These are phyloP conservation scores for Curvularia lunata DNA, from an alignment of 2,329 filamentous ascomycete species.

Conservation along the genomic window DNA sequence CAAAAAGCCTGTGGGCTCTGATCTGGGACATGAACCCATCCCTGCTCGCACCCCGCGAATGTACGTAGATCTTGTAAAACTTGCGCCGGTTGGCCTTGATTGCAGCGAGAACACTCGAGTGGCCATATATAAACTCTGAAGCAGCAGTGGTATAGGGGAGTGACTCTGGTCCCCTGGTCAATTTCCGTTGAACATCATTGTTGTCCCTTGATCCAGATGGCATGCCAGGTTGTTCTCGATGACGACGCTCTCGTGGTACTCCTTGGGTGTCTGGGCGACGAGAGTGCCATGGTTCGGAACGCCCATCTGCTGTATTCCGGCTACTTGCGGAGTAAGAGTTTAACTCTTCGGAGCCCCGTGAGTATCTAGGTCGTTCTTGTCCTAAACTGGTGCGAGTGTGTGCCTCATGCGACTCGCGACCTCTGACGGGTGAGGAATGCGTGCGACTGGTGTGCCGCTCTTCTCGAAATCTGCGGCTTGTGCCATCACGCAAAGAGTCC, in stretches of 20 bases:
- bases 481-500: slow-evolving; percentile 11
- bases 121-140: slow-evolving; percentile 90
- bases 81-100: slow-evolving; percentile 72
- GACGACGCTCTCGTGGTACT: slow-evolving; percentile 1
- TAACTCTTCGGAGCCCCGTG: not conserved
- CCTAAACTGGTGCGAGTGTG: not conserved
- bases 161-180: slow-evolving; percentile 36
- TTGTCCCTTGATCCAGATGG: not conserved
- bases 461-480: slow-evolving; percentile 9
- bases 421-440: not conserved
- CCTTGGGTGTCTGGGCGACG: slow-evolving; percentile 13
- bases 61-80: slow-evolving; percentile 83
- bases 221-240: not conserved
- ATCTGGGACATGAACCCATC: slow-evolving; percentile 30
- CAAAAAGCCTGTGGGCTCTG: slow-evolving; percentile 26
- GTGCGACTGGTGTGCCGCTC: not conserved
- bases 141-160: slow-evolving; percentile 81
- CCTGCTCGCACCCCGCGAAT: slow-evolving; percentile 32
- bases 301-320: not conserved
- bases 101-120: slow-evolving; percentile 79
- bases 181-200: not conserved
- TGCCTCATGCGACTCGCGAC: not conserved
- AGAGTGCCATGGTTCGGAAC: slow-evolving; percentile 4
- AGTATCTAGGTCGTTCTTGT: not conserved
- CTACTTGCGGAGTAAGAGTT: not conserved